These are phyloP conservation scores for Trametes cingulata DNA, from an alignment of 768 basidiomycete species.

Conservation along the genomic window DNA sequence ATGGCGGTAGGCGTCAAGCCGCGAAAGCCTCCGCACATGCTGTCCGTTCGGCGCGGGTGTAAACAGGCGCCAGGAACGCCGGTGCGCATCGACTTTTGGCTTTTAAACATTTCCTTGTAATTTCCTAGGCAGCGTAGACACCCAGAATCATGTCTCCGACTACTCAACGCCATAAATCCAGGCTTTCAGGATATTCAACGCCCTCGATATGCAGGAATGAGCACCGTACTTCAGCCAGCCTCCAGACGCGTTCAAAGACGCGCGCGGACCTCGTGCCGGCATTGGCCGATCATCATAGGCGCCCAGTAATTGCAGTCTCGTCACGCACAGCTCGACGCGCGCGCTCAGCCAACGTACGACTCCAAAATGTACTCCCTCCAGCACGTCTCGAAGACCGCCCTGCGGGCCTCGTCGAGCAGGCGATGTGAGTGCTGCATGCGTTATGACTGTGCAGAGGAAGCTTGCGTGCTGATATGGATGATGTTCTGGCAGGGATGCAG, in stretches of 20 bases:
- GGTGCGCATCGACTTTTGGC: not conserved
- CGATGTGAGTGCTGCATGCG: constrained; percentile 18
- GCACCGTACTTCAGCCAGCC: not conserved
- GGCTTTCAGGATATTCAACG: not conserved
- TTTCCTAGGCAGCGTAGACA: not conserved
- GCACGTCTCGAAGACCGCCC: constrained; percentile 18
- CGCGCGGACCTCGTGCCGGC: constrained; percentile 4
- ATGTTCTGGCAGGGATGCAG: constrained; percentile 61
- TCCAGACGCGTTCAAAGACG: not conserved
- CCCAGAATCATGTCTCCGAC: no score
- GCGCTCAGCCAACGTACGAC: constrained; percentile 9
- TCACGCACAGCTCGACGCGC: not conserved
- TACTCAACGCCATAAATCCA: not conserved
- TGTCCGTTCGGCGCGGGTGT: not conserved
- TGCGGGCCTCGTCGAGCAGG: constrained; percentile 16
- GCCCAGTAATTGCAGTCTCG: constrained; percentile 6
- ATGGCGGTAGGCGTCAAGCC: not conserved
- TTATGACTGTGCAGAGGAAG: no score
- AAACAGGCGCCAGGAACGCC: constrained; percentile 3
- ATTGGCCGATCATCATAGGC: constrained; percentile 3
- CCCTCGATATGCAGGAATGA: no score
- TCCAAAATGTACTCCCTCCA: constrained; percentile 24
- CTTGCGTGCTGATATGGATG: no score
- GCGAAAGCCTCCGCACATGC: not conserved
- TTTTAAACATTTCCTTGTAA: not conserved